Conservation (phyloP, 805 yeast species). For the Ogataea trehaloabstinens region DNA sequence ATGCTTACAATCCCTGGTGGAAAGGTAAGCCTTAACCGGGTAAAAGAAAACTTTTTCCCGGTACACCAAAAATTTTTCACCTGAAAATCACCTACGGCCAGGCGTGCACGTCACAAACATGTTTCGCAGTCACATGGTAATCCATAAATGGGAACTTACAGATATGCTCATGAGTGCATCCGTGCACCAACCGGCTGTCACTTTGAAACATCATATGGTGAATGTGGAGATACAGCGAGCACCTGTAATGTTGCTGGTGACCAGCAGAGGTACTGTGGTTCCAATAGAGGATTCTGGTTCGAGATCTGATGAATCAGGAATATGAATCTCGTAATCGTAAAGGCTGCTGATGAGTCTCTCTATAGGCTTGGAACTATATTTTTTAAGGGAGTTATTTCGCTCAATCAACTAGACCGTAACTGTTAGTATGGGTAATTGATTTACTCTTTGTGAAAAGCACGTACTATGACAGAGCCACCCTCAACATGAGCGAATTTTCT, state of each 20-base stretch:
- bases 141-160: not conserved
- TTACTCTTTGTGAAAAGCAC: not conserved
- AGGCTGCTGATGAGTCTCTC: conserved; percentile 18
- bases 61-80: conserved; percentile 6
- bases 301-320: conserved; percentile 1
- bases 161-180: too few relatives aligned
- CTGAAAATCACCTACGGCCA: not conserved
- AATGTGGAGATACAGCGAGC: not conserved
- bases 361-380: conserved; percentile 22
- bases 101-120: not conserved
- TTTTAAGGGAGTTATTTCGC: conserved; percentile 7
- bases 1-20: too few relatives aligned
- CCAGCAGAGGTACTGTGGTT: not conserved
- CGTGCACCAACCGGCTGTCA: too few relatives aligned
- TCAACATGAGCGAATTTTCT: conserved; percentile 22
- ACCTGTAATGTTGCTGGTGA: not conserved
- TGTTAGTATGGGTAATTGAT: conserved; percentile 4
- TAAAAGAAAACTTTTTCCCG: conserved; percentile 6
- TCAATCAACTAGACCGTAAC: conserved; percentile 13
- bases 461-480: conserved; percentile 20
- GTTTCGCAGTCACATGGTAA: conserved; percentile 12
- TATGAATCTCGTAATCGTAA: conserved; percentile 22
- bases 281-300: not conserved
- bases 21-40: too few relatives aligned
- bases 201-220: not conserved